Evolutionary conservation across 768 basidiomycete species (phyloP), one percentile per base, ranked within the genome.

Genomic region (Sporobolomyces roseus): DNA sequence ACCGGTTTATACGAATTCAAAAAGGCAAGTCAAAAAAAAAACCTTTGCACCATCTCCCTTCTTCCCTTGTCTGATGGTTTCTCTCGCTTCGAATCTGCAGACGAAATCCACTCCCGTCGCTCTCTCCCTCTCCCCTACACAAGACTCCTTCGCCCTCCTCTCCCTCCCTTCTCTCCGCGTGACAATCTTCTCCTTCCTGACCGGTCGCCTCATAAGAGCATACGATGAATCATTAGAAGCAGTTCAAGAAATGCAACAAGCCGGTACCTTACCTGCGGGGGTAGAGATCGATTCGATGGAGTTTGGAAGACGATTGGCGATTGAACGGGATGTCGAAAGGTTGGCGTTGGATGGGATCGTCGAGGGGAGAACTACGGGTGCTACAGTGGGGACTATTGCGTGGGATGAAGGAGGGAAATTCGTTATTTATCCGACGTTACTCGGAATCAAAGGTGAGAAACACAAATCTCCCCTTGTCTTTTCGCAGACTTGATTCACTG

Each of bases 331-430:
- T 76, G 79, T 99, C 49, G 93, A 97, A 80, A 74, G 74, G 61
- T 17, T 29, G 80, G 65, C 62, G 23, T 36, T 73, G 33, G 72
- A 73, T 29, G 49, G 48, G 3, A 68, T 73, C n/a, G 21, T 46
- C 30, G 88, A 63, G 81, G 87, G 29, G 0, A 84, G 86, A 4
- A 61, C 74, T 74, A 80, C 69, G 69, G 79, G 79, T 54, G 74
- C 79, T 63, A 92, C 89, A 83, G 89, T 86, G 32, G 75, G 74
- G 7, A 93, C 90, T 77, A 90, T 87, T 1, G 84, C 92, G n/a
- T 99, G 93, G 93, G 96, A 99, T 76, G 96, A 99, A 79, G 93
- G 89, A 70, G 93, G 94, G 7, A 88, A 91, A 21, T 96, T 99
- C 77, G 82, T 98, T 25, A 78, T 99, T 36, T 99, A 98, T 76